A percentile compares a stretch with the other conserved stretches of the same genome.
phyloP scores from a whole-genome alignment of 352 stramenopile genomes.

The Phytophthora rubi region DNA sequence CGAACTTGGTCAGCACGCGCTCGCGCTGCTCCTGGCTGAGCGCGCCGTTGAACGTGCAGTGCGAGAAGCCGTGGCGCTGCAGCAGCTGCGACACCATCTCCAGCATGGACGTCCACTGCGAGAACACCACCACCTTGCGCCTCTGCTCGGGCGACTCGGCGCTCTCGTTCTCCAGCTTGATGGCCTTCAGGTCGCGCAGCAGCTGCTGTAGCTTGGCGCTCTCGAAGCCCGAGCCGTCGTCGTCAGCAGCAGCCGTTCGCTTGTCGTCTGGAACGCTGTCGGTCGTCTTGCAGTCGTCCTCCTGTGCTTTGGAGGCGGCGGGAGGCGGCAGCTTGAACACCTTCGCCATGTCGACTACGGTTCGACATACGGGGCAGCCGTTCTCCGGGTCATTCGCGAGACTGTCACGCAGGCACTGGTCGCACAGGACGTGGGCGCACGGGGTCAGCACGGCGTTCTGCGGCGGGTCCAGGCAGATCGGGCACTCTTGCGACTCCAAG shows the following conservation, averaged over 20 bases:
- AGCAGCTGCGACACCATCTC: constrained; percentile 79
- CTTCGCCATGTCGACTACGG: constrained; percentile 63
- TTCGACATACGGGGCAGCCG: constrained; percentile 81
- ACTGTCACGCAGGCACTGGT: constrained; percentile 71
- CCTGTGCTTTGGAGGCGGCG: constrained; percentile 17
- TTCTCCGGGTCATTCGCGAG: constrained; percentile 62
- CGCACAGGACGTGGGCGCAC: constrained; percentile 88
- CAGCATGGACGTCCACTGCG: constrained; percentile 91
- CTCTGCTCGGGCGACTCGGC: constrained; percentile 30
- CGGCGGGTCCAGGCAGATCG: constrained; percentile 84
- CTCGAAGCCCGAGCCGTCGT: constrained; percentile 48
- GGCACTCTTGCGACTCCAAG: constrained; percentile 83
- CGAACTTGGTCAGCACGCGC: constrained; percentile 73
- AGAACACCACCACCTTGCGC: constrained; percentile 91
- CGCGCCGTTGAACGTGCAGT: constrained; percentile 78
- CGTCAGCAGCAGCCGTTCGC: constrained; percentile 4
- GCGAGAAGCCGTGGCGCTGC: constrained; percentile 48
- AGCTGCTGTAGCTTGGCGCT: constrained; percentile 79
- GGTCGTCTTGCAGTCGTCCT: background rate
- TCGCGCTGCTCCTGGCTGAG: constrained; percentile 77
- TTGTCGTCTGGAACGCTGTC: background rate
- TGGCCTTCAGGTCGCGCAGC: constrained; percentile 62
- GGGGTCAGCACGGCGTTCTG: constrained; percentile 76
- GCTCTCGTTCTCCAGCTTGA: constrained; percentile 59
- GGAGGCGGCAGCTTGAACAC: constrained; percentile 58